Percentiles rank a stretch among this genome's conserved stretches.
phyloP scores from a whole-genome alignment of 2,329 filamentous ascomycete species.

The Calonectria leucothoes region DNA sequence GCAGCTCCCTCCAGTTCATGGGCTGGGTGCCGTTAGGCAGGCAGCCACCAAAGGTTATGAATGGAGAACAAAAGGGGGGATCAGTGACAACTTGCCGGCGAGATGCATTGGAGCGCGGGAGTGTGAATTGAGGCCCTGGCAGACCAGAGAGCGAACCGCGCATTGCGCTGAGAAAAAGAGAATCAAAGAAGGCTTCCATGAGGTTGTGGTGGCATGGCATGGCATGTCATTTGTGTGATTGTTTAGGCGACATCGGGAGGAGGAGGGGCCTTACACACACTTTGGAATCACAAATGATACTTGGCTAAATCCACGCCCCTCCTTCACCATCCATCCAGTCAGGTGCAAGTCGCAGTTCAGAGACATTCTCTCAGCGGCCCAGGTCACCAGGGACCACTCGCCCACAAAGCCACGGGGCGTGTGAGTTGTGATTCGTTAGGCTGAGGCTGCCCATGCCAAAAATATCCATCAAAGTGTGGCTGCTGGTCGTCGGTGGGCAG shows the following conservation, averaged over 20 bases:
- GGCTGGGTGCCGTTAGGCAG: neutral
- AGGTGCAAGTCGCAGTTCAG: slow-evolving; percentile 12
- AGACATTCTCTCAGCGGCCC: slow-evolving; percentile 2
- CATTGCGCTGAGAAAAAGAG: slow-evolving; percentile 9
- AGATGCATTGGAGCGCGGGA: slow-evolving; percentile 6
- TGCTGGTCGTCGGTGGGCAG: slow-evolving; percentile 26
- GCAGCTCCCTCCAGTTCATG: slow-evolving; percentile 12
- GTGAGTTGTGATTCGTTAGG: slow-evolving; percentile 13
- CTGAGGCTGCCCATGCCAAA: slow-evolving; percentile 38
- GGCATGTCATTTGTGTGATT: slow-evolving; percentile 21
- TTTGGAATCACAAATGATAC: slow-evolving; percentile 10
- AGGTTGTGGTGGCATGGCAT: slow-evolving; percentile 12
- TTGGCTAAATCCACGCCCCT: slow-evolving; percentile 5
- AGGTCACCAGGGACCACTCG: slow-evolving; percentile 21
- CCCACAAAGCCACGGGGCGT: slow-evolving; percentile 17
- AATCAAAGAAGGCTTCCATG: neutral
- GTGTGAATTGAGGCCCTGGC: neutral
- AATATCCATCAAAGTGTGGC: slow-evolving; percentile 37
- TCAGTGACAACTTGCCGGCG: neutral
- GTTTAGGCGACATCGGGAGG: slow-evolving; percentile 18
- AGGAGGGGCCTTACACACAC: neutral
- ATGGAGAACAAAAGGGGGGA: slow-evolving; percentile 5
- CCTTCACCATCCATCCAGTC: neutral
- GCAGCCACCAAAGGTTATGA: slow-evolving; percentile 10
- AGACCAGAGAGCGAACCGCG: slow-evolving; percentile 7